A percentile compares a stretch with the other conserved stretches of the same genome.
Conservation (phyloP, 805 yeast species). For the Nakazawaea wickerhamii region DNA sequence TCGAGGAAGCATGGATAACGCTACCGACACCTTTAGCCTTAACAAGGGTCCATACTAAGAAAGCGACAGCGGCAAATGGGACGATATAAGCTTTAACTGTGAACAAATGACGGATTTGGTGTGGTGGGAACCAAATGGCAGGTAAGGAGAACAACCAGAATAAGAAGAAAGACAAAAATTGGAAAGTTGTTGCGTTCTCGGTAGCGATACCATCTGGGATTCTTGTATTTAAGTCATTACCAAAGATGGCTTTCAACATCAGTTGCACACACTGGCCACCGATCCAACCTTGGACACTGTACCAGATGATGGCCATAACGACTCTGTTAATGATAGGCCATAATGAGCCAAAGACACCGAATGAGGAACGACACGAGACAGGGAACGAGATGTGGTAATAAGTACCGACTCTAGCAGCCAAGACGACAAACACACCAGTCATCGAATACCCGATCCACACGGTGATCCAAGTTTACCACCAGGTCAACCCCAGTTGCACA, state of each 20-base stretch:
- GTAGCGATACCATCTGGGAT: conserved; percentile 63
- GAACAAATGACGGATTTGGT: conserved; percentile 75
- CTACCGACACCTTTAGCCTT: conserved; percentile 80
- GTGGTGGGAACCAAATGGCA: conserved; percentile 77
- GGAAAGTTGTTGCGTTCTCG: conserved; percentile 55
- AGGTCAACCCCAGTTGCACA: conserved; percentile 65
- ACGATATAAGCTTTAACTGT: conserved; percentile 74
- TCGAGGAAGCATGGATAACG: conserved; percentile 50
- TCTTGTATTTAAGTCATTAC: conserved; percentile 52
- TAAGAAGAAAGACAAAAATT: conserved; percentile 69
- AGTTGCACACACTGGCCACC: conserved; percentile 79
- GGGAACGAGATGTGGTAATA: conserved; percentile 83
- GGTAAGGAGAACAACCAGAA: conserved; percentile 82
- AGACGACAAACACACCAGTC: conserved; percentile 62
- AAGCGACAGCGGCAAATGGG: conserved; percentile 80
- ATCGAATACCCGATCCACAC: conserved; percentile 81
- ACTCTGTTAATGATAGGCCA: conserved; percentile 91
- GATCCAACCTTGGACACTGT: conserved; percentile 78
- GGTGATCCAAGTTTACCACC: conserved; percentile 91
- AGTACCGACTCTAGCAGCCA: conserved; percentile 76
- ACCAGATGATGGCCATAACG: conserved; percentile 68
- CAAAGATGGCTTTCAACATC: conserved; percentile 75
- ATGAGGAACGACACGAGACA: conserved; percentile 71
- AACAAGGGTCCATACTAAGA: conserved; percentile 77
- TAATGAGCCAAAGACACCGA: conserved; percentile 80